Percentiles rank a stretch among this genome's conserved stretches.
Conservation (phyloP, 139 green algal genomes). For the Chlorokybus atmophyticus region DNA sequence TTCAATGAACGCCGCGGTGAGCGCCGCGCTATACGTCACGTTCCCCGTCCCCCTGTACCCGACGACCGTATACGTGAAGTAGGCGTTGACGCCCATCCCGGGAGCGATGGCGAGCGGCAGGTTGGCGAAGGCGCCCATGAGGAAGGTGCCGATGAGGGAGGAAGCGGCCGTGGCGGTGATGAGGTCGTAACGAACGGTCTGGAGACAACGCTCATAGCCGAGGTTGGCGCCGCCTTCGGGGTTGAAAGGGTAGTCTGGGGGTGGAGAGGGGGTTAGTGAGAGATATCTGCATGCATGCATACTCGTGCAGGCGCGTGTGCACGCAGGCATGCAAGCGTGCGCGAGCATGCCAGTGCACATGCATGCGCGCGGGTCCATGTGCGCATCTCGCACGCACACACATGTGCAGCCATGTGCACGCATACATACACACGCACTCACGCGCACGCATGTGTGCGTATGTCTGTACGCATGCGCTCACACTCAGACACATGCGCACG, state of each 20-base stretch:
- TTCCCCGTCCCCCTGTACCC: conserved; percentile 36
- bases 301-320: too few species aligned
- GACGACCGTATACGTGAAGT: conserved; percentile 61
- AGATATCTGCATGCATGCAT: too few species aligned
- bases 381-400: too few species aligned
- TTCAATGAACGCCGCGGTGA: conserved; percentile 55
- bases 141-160: conserved; percentile 45
- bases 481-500: too few species aligned
- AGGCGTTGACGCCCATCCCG: conserved; percentile 66
- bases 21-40: conserved; percentile 40
- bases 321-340: too few species aligned
- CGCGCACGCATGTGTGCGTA: too few species aligned
- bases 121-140: conserved; percentile 58
- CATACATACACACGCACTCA: too few species aligned
- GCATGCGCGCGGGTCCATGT: too few species aligned
- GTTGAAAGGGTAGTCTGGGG: background rate
- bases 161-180: conserved; percentile 48
- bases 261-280: too few species aligned
- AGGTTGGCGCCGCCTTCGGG: background rate
- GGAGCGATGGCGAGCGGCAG: conserved; percentile 57
- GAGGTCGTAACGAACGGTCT: conserved; percentile 28
- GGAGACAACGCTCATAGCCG: conserved; percentile 19
- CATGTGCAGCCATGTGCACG: too few species aligned
- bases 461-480: too few species aligned
- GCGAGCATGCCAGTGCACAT: too few species aligned